Evolutionary conservation across 495 filamentous ascomycete species (phyloP).

Genomic region (Glarea lozoyensis): DNA sequence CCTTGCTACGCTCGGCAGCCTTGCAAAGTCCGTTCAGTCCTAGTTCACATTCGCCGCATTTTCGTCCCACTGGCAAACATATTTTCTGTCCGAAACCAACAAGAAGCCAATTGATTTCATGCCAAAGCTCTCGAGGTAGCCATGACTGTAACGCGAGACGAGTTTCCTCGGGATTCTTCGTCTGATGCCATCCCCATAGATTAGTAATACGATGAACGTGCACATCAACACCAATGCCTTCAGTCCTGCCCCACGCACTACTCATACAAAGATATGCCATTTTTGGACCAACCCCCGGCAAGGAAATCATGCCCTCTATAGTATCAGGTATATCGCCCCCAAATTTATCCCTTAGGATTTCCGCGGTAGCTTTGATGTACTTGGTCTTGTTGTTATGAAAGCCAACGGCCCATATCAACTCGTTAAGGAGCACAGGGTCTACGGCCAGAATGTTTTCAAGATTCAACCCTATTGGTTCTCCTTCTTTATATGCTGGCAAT

Average conservation of each 20-base stretch:
- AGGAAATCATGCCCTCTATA: constrained; percentile 62
- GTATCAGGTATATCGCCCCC: constrained; percentile 76
- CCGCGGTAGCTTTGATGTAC: constrained; percentile 73
- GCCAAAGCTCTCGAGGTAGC: constrained; percentile 83
- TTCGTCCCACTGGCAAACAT: constrained; percentile 70
- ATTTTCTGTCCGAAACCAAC: constrained; percentile 85
- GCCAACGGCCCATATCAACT: constrained; percentile 74
- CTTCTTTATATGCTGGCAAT: constrained; percentile 42
- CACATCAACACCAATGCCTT: constrained; percentile 60
- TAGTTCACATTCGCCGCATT: constrained; percentile 76
- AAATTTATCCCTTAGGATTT: constrained; percentile 61
- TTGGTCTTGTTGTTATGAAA: constrained; percentile 95
- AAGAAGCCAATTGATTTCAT: constrained; percentile 87
- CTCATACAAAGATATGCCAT: constrained; percentile 93
- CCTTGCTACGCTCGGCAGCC: constrained; percentile 52
- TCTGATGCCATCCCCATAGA: constrained; percentile 83
- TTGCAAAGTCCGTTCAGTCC: constrained; percentile 67
- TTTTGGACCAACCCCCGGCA: constrained; percentile 93
- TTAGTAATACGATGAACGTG: constrained; percentile 87
- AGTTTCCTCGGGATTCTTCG: constrained; percentile 80
- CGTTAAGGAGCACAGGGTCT: constrained; percentile 59
- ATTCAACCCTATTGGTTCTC: constrained; percentile 44
- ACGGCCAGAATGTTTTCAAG: constrained; percentile 73
- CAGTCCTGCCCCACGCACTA: constrained; percentile 47
- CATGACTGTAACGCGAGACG: constrained; percentile 67